Evolutionary conservation across 768 basidiomycete species (phyloP), one percentile per base, ranked within the genome.

Genomic region (Lactarius indigo): DNA sequence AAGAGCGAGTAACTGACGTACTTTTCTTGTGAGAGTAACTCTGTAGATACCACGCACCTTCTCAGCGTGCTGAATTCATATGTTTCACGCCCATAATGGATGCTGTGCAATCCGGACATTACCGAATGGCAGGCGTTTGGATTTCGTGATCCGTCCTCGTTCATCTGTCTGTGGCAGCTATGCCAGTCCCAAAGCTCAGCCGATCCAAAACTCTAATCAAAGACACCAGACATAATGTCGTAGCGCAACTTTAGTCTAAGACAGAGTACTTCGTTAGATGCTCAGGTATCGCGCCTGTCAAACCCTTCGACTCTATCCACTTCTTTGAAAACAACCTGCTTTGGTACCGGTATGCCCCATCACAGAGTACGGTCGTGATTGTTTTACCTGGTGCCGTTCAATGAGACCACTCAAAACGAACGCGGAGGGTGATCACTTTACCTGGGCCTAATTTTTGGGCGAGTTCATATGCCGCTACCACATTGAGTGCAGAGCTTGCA

Each of bases 331-430:
- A 99, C 41, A 99, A 79, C 13, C 97, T 85, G 68, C 92, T 96
- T 79, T 98, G 97, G 74, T 99, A 97, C 74, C 97, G 85, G 74
- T 98, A 96, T 55, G 97, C 97, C 8, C 96, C 97, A 74, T 99
- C 97, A 76, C 91, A 93, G 44, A 99, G 78, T 61, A 98, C 83
- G 5, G 97, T 99, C 1, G 87, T 94, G 33, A 98, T 82, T 18
- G 83, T 92, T 26, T 90, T 89, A 41, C 91, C 92, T 94, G 68
- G 55, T 5, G 41, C 42, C 9, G 4, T 23, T 47, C 62, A 39
- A 9, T 47, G 15, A 23, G 2, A 42, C 42, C 61, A 62, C 52
- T n/a, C 1, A 13, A 17, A 30, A 52, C 57, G 59, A 59, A 4
- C 3, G 13, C 31, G 28, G 33, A 60, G 1, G 47, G 30, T 18